phyloP scores from a whole-genome alignment of 345 rosid species.

The Linum trigynum region DNA sequence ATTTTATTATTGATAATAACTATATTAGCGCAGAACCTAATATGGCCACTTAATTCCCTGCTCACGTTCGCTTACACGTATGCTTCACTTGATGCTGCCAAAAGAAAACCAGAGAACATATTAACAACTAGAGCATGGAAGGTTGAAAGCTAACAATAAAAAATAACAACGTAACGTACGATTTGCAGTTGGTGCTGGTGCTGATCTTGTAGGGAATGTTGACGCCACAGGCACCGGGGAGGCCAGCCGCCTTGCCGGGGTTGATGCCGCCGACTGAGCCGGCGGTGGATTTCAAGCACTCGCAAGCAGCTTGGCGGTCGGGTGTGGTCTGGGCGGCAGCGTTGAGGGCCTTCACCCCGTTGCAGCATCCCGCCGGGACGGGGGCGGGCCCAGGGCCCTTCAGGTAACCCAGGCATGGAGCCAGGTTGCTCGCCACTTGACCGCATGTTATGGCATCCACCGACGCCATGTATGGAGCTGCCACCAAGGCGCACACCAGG shows the following conservation, averaged over 20 bases:
- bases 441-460: not conserved
- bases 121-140: not conserved
- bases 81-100: constrained; percentile 8
- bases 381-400: constrained; percentile 1
- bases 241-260: constrained; percentile 17
- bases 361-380: constrained; percentile 33
- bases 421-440: not conserved
- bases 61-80: not conserved
- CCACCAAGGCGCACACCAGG: not conserved
- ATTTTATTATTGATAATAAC: too few species aligned
- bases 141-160: not conserved
- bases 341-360: constrained; percentile 28
- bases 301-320: constrained; percentile 45
- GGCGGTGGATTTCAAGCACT: constrained; percentile 37
- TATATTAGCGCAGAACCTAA: too few species aligned
- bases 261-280: constrained; percentile 18
- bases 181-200: constrained; percentile 40
- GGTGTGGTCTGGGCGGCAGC: constrained; percentile 32
- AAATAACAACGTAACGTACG: constrained; percentile 8
- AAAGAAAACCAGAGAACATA: not conserved
- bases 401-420: constrained; percentile 6
- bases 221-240: constrained; percentile 45
- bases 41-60: too few species aligned
- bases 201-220: constrained; percentile 40
- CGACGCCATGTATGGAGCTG: not conserved